Percentiles rank a stretch among this genome's conserved stretches.
Conservation (phyloP, 139 green algal genomes). For the Coelastrella sp. region DNA sequence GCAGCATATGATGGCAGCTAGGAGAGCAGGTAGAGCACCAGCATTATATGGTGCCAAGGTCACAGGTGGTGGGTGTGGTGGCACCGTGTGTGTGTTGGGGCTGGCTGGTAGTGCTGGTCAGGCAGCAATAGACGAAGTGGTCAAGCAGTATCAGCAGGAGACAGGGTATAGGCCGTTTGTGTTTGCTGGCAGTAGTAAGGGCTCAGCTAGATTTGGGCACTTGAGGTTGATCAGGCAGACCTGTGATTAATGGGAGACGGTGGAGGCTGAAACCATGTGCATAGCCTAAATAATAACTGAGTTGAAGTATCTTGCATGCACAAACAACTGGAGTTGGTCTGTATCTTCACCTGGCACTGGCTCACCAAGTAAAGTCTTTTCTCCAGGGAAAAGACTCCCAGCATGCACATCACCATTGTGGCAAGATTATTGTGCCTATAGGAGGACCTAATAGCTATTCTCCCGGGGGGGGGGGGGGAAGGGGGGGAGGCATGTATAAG, state of each 20-base stretch:
- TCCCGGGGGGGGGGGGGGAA: too few species aligned
- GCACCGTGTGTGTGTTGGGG: slow-evolving; percentile 85
- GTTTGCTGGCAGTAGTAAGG: slow-evolving; percentile 37
- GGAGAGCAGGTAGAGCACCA: slow-evolving; percentile 21
- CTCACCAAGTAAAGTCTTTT: too few species aligned
- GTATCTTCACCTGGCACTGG: too few species aligned
- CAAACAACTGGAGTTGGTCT: too few species aligned
- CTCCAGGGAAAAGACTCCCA: too few species aligned
- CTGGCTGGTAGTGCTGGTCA: slow-evolving; percentile 43
- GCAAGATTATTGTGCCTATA: too few species aligned
- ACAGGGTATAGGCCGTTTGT: slow-evolving; percentile 37
- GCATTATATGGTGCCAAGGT: slow-evolving; percentile 94
- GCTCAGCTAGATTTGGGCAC: slow-evolving; percentile 39
- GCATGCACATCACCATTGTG: too few species aligned
- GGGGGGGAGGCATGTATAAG: too few species aligned
- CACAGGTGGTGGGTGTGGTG: slow-evolving; percentile 92
- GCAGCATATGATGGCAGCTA: slow-evolving; percentile 56
- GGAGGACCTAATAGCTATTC: too few species aligned
- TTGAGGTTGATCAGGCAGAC: slow-evolving; percentile 26
- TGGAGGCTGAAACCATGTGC: too few species aligned
- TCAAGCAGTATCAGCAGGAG: slow-evolving; percentile 36
- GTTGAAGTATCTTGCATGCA: too few species aligned
- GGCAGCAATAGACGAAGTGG: slow-evolving; percentile 41
- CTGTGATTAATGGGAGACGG: neutral
- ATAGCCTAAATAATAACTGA: too few species aligned